Base-by-base conservation (phyloP, 2,329 filamentous ascomycete species). In the Mycosphaerella arachidis region DNA sequence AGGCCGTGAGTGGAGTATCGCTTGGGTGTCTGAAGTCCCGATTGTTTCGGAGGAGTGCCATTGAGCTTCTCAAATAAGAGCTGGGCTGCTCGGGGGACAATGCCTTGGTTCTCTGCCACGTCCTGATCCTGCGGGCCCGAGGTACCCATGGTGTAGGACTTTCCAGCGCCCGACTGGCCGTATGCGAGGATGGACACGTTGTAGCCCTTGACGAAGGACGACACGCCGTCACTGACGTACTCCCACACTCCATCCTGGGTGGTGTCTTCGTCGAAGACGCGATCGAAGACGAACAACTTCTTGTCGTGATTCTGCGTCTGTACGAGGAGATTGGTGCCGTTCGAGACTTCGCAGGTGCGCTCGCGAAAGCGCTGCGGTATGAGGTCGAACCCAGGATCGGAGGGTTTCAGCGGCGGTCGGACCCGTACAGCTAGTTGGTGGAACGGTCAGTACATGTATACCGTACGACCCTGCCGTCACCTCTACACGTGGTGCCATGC, bases 91-190 rank as follows among this genome's bases (percentile, higher is more conserved):
- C 94, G 88, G 31, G 94, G 93, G 67, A 99, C 92, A n/a, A 99
- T 92, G 74, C 93, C 93, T 95, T 67, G 60, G n/a, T 65, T 57
- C 7, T 61, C 55, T 54, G 71, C 58, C 67, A 73, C 63, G 56
- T 58, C 59, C 61, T 72, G 70, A 70, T 97, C 92, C 24, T 76
- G 76, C 1, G 92, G 91, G 4, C 92, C 92, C 0, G 93, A 92
- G 0, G 94, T 99, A 59, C 94, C 94, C 94, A 99, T 99, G 0
- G 94, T 99, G 73, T 96, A 97, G 2, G 93, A 97, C 78, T 99
- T 99, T 68, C 94, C 94, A 10, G 94, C 92, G 58, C 94, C 94
- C 30, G 94, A 99, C 79, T 99, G 94, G 66, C 94, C 94, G 71
- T 99, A 99, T 52, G 94, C 94, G 69, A 99, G 80, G 53, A 99